Base-by-base conservation (phyloP, 2,329 filamentous ascomycete species). In the Bisporella sp. region DNA sequence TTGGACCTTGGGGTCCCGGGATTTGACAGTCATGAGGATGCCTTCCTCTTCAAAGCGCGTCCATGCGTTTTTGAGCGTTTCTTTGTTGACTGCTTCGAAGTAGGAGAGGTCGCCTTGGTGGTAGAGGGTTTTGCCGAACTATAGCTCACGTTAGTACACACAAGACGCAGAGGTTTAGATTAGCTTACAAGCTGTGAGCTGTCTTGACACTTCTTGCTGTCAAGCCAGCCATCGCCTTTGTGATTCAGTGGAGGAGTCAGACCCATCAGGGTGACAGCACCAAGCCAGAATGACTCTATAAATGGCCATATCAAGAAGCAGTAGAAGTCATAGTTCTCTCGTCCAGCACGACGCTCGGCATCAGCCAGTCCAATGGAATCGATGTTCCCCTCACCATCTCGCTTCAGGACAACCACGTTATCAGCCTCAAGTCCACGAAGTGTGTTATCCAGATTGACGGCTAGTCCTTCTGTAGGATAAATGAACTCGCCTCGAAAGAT, bases 271-370 rank as follows among this genome's bases (percentile, higher is more conserved):
- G 87, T 89, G 0, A 97, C 85, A 0, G 90, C 87, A 8, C 89
- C 91, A 1, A 99, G 78, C 93, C 93, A 99, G 47, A 81, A 85
- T 0, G 91, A 87, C 68, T 99, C 93, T 58, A 97, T 91, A 60
- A 99, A 99, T 0, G 93, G 93, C 93, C 93, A 99, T 56, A 99
- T 89, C 21, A 99, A 72, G 75, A 97, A 99, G 71, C 92, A 97
- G 71, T 97, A 97, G 69, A 99, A 99, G 65, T 99, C 93, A 62
- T 87, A 99, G 62, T 96, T 97, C 68, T 99, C 93, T 37, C 92
- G 76, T 1, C 93, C 93, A 5, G 79, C 82, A 31, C 78, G 75
- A 13, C 91, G 78, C 67, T 99, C 93, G 3, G 78, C 71, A 5
- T 87, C 80, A 13, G 87, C 85, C 6, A 99, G 74, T 4, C 89